phyloP scores from a whole-genome alignment of 257 asterid species.

The Fraxinus cuspidata region DNA sequence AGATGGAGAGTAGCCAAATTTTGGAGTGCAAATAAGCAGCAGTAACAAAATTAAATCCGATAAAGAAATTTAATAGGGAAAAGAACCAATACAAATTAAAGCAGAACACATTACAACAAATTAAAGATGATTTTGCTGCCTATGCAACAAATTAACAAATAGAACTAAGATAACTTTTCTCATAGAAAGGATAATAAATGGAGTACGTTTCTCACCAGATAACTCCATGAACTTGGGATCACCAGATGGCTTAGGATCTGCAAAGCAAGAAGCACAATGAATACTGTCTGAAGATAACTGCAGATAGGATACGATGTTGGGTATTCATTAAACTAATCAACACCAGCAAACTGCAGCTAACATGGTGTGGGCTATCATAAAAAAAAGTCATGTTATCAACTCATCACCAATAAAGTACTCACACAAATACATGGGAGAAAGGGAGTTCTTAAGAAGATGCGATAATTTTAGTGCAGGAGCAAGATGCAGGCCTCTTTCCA shows the following conservation, averaged over 20 bases:
- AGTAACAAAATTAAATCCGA: not conserved
- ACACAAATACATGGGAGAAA: not conserved
- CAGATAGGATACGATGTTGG: not conserved
- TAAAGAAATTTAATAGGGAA: not conserved
- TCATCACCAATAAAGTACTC: not conserved
- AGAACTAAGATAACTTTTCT: slow-evolving; percentile 17
- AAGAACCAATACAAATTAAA: not conserved
- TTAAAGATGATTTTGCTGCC: slow-evolving; percentile 6
- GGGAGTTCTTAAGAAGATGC: slow-evolving; percentile 11
- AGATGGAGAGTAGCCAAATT: not conserved
- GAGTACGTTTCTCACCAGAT: slow-evolving; percentile 58
- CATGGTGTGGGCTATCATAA: not conserved
- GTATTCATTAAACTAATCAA: slow-evolving; percentile 18
- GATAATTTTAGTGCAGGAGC: not conserved
- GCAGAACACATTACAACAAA: not conserved
- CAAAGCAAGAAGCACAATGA: slow-evolving; percentile 37
- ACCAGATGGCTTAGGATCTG: slow-evolving; percentile 76
- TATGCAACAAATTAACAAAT: not conserved
- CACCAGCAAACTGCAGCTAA: not conserved
- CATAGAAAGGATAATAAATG: slow-evolving; percentile 19
- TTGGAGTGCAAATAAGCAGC: not conserved
- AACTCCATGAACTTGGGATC: slow-evolving; percentile 83
- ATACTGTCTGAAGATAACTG: slow-evolving; percentile 7
- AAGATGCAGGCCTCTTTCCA: slow-evolving; percentile 3
- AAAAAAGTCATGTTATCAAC: not conserved